A percentile compares a stretch with the other conserved stretches of the same genome.
Evolutionary conservation across 1,139 yeast species (phyloP).

Genomic region (Debaryomyces sp.): DNA sequence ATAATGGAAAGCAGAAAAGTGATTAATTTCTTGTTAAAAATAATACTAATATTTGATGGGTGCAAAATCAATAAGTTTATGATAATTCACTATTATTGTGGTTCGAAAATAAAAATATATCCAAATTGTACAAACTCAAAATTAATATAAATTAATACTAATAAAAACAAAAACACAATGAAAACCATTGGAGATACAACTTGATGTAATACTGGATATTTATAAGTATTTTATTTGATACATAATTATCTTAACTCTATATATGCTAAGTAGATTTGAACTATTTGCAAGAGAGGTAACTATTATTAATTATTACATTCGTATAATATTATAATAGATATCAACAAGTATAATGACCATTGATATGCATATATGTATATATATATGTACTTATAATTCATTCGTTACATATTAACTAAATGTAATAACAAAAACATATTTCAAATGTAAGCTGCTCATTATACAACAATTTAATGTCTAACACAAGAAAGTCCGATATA

Average conservation of each 20-base stretch:
- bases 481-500: slow-evolving; percentile 37
- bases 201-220: background rate
- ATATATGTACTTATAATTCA: background rate
- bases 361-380: background rate
- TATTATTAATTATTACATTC: background rate
- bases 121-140: background rate
- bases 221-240: background rate
- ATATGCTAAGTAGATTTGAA: background rate
- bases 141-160: background rate
- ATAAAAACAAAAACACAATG: background rate
- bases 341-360: background rate
- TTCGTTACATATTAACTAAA: too few species aligned
- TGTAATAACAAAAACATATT: too few species aligned
- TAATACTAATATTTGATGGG: background rate
- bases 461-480: slow-evolving; percentile 5
- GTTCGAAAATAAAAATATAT: background rate
- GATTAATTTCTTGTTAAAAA: background rate
- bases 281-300: background rate
- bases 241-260: background rate
- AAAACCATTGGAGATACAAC: background rate
- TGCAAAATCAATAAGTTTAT: slow-evolving; percentile 5
- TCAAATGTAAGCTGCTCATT: background rate
- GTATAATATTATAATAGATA: background rate
- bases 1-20: background rate
- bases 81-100: slow-evolving; percentile 1